Conservation (phyloP, 768 basidiomycete genomes). For the Vararia minispora region DNA sequence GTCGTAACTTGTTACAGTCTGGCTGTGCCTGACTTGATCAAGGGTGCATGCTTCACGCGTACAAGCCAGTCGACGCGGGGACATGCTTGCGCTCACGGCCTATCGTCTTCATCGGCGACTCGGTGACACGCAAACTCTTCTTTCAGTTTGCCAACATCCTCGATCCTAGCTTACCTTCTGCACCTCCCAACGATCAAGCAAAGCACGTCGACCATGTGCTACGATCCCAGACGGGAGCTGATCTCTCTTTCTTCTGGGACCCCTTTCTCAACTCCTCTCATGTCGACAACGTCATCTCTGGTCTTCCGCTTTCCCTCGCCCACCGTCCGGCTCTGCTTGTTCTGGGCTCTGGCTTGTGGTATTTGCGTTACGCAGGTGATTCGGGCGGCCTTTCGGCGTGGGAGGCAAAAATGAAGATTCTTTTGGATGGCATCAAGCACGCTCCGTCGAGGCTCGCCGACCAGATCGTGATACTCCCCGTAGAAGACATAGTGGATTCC, state of each 20-base stretch:
- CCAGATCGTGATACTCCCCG: constrained; percentile 64
- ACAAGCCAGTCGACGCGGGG: constrained; percentile 41
- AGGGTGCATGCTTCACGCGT: constrained; percentile 77
- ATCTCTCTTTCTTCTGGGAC: constrained; percentile 69
- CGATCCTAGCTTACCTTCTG: constrained; percentile 43
- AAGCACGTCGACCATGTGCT: constrained; percentile 63
- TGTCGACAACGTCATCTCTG: constrained; percentile 20
- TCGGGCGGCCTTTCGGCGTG: constrained; percentile 73
- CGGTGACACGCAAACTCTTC: constrained; percentile 68
- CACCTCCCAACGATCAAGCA: constrained; percentile 39
- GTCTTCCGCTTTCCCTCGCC: constrained; percentile 9
- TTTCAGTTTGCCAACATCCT: constrained; percentile 57
- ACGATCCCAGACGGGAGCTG: constrained; percentile 31
- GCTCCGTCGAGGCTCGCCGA: constrained; percentile 44
- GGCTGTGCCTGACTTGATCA: not conserved
- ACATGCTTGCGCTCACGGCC: constrained; percentile 47
- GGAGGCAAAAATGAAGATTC: constrained; percentile 60
- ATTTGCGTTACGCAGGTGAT: constrained; percentile 58
- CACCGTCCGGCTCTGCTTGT: constrained; percentile 56
- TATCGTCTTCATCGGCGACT: constrained; percentile 78
- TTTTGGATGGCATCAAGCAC: constrained; percentile 39
- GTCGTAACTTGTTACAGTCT: constrained; percentile 12
- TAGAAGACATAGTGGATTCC: constrained; percentile 56
- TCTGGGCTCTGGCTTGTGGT: constrained; percentile 84
- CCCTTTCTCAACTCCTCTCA: constrained; percentile 72